Conservation (phyloP, 2,329 filamentous ascomycete species). For the Apiospora kogelbergensis region DNA sequence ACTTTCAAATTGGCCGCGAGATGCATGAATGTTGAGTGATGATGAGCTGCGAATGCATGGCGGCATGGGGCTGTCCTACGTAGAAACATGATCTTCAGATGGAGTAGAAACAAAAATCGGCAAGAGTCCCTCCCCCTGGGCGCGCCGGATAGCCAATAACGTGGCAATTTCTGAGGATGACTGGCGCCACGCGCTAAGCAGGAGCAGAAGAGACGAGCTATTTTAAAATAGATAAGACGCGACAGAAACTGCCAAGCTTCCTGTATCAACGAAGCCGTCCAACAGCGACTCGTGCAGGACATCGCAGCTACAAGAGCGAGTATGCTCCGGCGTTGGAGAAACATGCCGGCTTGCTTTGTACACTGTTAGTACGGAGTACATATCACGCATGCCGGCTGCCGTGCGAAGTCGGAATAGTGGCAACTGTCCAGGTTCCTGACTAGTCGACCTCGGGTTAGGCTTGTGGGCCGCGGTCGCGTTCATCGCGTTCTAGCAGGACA, state of each 20-base stretch:
- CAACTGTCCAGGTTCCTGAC: neutral
- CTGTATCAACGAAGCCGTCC: neutral
- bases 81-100: constrained; percentile 10
- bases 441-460: neutral
- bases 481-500: neutral
- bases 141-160: neutral
- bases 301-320: neutral
- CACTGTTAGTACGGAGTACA: neutral
- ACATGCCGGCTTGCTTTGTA: neutral
- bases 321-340: neutral
- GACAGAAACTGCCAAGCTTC: constrained; percentile 17
- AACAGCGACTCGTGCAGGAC: neutral
- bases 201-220: neutral
- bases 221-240: constrained; percentile 23
- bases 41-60: neutral
- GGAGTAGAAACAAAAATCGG: constrained; percentile 5
- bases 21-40: neutral
- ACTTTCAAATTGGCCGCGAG: neutral
- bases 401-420: neutral
- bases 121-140: neutral
- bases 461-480: neutral
- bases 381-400: neutral
- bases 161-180: neutral
- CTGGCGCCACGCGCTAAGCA: neutral
- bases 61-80: neutral